Conservation (phyloP, 371 early-diverging fungal genomes). For the Choanephora cucurbitarum region DNA sequence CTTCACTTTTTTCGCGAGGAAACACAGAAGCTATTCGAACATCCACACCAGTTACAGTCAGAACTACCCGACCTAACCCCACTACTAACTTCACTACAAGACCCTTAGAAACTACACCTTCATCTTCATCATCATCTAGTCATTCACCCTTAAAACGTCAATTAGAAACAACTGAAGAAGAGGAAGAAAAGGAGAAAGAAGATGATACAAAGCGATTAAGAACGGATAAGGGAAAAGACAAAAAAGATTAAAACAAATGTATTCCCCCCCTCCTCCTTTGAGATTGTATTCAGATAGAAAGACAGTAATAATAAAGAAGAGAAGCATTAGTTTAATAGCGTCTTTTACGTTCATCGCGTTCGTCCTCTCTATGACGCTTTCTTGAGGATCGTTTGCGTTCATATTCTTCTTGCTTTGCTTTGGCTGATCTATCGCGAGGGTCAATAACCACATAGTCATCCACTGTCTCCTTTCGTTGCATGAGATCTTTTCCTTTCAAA, state of each 20-base stretch:
- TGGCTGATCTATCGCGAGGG: conserved; percentile 55
- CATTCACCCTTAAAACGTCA: not conserved
- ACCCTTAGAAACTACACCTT: not conserved
- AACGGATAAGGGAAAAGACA: conserved; percentile 27
- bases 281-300: conserved; percentile 26
- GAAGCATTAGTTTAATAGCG: conserved; percentile 8
- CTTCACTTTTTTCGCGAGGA: conserved; percentile 9
- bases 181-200: not conserved
- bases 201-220: conserved; percentile 6
- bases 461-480: conserved; percentile 60
- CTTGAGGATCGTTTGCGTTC: conserved; percentile 30
- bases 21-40: conserved; percentile 15
- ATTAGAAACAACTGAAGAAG: not conserved
- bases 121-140: not conserved
- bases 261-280: conserved; percentile 6
- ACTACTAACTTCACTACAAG: not conserved
- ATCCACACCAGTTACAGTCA: conserved; percentile 2
- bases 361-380: not conserved
- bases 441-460: conserved; percentile 82
- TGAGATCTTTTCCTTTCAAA: conserved; percentile 62
- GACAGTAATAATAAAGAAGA: no score
- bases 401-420: conserved; percentile 43
- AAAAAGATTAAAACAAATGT: conserved; percentile 12
- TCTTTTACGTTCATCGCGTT: conserved; percentile 5
- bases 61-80: not conserved